phyloP scores from a whole-genome alignment of 2,329 filamentous ascomycete genomes.

The Aspergillus sp. region DNA sequence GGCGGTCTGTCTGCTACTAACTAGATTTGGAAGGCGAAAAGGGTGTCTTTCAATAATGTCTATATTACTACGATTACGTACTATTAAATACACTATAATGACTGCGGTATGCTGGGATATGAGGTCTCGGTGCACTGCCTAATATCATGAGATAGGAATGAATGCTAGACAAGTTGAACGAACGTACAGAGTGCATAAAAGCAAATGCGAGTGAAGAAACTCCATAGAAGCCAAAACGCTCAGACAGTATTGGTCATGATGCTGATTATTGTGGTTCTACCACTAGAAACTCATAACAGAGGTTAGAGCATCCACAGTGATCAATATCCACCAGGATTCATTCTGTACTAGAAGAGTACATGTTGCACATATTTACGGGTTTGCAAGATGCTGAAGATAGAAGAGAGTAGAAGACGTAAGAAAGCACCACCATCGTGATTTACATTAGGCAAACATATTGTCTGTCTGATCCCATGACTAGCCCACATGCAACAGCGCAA shows the following conservation, averaged over 20 bases:
- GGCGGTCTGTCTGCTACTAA: not conserved
- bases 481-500: constrained; percentile 16
- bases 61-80: constrained; percentile 5
- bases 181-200: not conserved
- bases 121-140: not conserved
- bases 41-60: not conserved
- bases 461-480: constrained; percentile 10
- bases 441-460: constrained; percentile 17
- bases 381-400: constrained; percentile 13
- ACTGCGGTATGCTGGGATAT: not conserved
- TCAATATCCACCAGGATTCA: not conserved
- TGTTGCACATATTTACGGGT: constrained; percentile 24
- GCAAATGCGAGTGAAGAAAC: not conserved
- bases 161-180: not conserved
- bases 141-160: not conserved
- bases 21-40: not conserved
- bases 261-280: not conserved
- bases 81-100: constrained; percentile 3
- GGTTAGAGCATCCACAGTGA: not conserved
- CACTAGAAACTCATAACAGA: not conserved
- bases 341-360: constrained; percentile 10
- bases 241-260: not conserved
- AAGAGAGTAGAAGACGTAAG: constrained; percentile 10
- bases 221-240: not conserved
- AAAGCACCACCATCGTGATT: constrained; percentile 17